Evolutionary conservation across 148 eudicot genomes (phyloP), one percentile per base, ranked within the genome.

Genomic region (Gaultheria prostrata): DNA sequence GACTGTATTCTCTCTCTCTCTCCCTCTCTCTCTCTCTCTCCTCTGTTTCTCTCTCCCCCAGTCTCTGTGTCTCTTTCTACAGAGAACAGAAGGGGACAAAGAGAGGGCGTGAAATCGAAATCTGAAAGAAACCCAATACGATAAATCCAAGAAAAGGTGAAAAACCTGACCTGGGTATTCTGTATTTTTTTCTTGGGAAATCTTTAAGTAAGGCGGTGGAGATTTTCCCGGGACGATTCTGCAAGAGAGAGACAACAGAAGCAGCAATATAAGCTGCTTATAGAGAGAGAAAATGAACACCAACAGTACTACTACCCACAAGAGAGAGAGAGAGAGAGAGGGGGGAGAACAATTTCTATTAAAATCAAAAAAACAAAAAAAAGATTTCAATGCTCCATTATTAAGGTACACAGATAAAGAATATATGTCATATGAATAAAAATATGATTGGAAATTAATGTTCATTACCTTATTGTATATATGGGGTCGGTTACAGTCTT

Each of bases 111-210:
- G 61, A 67, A 87, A 80, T 77, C 57, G 80, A 91, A 88, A 82
- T 85, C 89, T 48, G 82, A 82, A 45, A 56, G n/a, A 46, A 78
- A 86, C 93, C 91, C 72, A 28, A 28, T 67, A 1, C 35, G 72
- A 67, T 14, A 67, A 67, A 67, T 30, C 72, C 91, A 90, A 82
- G 46, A 51, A 85, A 28, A 85, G 17, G 89, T 89, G 70, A 87
- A 83, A 86, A 83, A 63, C 28, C 90, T 90, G 90, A 92, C 90
- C 94, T 91, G 89, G 88, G 90, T 87, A n/a, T 26, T 46, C 0
- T 81, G 74, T 69, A 17, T 76, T 85, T 86, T 76, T 85, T 86
- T 87, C 90, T 83, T 26, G 61, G 84, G 84, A 83, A 88, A 86
- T 83, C 88, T 4, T 79, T 82, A 73, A 84, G 49, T 82, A 81